Conservation (phyloP, 2,329 filamentous ascomycete species). For the Triangularia setosa region DNA sequence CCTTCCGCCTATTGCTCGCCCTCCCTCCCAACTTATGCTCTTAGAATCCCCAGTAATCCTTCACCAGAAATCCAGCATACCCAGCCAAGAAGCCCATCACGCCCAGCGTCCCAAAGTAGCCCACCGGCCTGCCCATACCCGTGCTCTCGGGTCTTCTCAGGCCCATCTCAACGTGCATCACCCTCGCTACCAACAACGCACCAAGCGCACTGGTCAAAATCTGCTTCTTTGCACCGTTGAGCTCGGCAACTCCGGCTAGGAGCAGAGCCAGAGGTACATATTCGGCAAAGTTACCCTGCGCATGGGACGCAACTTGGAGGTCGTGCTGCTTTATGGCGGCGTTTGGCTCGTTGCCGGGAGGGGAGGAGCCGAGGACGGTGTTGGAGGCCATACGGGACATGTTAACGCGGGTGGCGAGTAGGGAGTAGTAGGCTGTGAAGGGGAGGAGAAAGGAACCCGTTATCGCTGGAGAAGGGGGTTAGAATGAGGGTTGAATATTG, state of each 20-base stretch:
- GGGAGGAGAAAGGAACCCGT: conserved; percentile 31
- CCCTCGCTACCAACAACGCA: conserved; percentile 27
- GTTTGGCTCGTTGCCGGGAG: neutral
- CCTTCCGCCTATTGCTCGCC: no score
- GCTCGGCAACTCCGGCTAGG: conserved; percentile 30
- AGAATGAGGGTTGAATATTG: neutral
- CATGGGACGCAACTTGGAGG: conserved; percentile 27
- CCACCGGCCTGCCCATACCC: conserved; percentile 28
- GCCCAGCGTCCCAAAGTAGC: conserved; percentile 30
- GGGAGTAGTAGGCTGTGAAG: conserved; percentile 31
- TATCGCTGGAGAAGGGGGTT: conserved; percentile 23
- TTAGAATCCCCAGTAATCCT: conserved; percentile 15
- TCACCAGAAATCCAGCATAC: conserved; percentile 29
- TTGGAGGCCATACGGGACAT: conserved; percentile 26
- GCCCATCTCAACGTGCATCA: conserved; percentile 30
- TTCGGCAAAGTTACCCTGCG: conserved; percentile 32
- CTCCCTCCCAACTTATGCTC: neutral
- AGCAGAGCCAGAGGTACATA: conserved; percentile 32
- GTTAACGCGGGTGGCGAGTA: conserved; percentile 30
- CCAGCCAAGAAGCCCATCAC: conserved; percentile 27
- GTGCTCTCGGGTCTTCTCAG: conserved; percentile 23
- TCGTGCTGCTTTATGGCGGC: conserved; percentile 15
- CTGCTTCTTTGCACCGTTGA: conserved; percentile 31
- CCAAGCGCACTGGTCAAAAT: conserved; percentile 25
- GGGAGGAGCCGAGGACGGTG: conserved; percentile 27